Percentiles rank a stretch among this genome's conserved stretches.
Conservation (phyloP, 805 yeast species). For the Candida dendrica region DNA sequence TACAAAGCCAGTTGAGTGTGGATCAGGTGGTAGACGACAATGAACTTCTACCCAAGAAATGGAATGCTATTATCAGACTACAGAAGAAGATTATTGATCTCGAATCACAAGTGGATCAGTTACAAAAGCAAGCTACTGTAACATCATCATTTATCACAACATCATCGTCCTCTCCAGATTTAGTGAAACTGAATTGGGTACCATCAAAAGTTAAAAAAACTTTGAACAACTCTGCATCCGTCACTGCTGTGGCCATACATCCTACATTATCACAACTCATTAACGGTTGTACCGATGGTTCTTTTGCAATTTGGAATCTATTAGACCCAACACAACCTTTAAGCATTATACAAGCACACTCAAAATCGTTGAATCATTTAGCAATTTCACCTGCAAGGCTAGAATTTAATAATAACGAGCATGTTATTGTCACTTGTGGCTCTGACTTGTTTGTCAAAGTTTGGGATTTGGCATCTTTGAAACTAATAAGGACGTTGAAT, state of each 20-base stretch:
- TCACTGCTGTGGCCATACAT: slow-evolving; percentile 63
- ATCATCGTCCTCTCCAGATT: slow-evolving; percentile 9
- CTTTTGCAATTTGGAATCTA: slow-evolving; percentile 64
- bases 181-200: slow-evolving; percentile 17
- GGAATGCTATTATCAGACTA: slow-evolving; percentile 78
- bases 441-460: slow-evolving; percentile 53
- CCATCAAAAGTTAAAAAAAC: slow-evolving; percentile 19
- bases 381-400: slow-evolving; percentile 43
- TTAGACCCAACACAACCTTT: slow-evolving; percentile 55
- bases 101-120: slow-evolving; percentile 48
- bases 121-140: slow-evolving; percentile 37
- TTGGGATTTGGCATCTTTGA: slow-evolving; percentile 56
- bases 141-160: slow-evolving; percentile 24
- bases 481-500: slow-evolving; percentile 51
- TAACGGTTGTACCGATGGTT: slow-evolving; percentile 62
- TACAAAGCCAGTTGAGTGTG: slow-evolving; percentile 17
- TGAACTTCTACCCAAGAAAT: slow-evolving; percentile 60
- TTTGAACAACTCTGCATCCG: slow-evolving; percentile 34
- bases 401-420: slow-evolving; percentile 13
- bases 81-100: slow-evolving; percentile 68
- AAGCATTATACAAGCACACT: slow-evolving; percentile 64
- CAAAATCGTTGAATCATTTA: slow-evolving; percentile 56
- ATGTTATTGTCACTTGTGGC: slow-evolving; percentile 39
- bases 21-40: slow-evolving; percentile 18
- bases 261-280: slow-evolving; percentile 62